Evolutionary conservation across 1,139 yeast genomes (phyloP), one percentile per base, ranked within the genome.

Genomic region (Tardiomyces depauwii): DNA sequence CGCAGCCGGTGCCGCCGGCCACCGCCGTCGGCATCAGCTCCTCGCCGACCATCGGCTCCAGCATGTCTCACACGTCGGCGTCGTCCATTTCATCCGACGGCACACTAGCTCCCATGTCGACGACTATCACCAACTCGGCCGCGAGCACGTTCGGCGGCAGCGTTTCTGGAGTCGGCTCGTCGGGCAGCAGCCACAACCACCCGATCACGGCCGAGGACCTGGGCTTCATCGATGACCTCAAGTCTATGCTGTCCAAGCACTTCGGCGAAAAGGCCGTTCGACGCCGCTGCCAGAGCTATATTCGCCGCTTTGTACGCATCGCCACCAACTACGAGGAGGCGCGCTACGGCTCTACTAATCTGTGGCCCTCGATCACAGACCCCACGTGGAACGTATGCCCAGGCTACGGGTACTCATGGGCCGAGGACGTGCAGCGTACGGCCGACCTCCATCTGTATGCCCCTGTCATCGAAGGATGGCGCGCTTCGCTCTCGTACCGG

Each of bases 401-500:
- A 11, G 66, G 65, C 14, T 57, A 57, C 44, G 68, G 68, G 3
- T 61, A 60, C 44, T 59, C 59, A 4, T 64, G 66, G 67, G 48
- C 55, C 12, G 54, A 53, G 23, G 65, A 62, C 11, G 46, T 51
- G 2, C 60, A 59, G 28, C 51, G 53, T 33, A 45, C 45, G 25
- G 45, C 48, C 14, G 66, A 64, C 45, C 52, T 62, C 40, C 48
- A 48, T 23, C 45, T 51, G 12, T 61, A 62, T 42, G 55, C 57
- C 18, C 54, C 60, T 1, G 62, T 60, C 3, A 56, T 63, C 39
- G 66, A 63, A 47, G 66, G 65, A 12, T 64, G 67, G 68, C 46
- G 62, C 32, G 51, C 49, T 19, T 57, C 65, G 16, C 50, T 60
- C 25, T 55, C 60, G 41, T 62, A 62, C 49, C 50, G 52, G 39